phyloP scores from a whole-genome alignment of 2,329 filamentous ascomycete genomes.

The Colletotrichum viniferum region DNA sequence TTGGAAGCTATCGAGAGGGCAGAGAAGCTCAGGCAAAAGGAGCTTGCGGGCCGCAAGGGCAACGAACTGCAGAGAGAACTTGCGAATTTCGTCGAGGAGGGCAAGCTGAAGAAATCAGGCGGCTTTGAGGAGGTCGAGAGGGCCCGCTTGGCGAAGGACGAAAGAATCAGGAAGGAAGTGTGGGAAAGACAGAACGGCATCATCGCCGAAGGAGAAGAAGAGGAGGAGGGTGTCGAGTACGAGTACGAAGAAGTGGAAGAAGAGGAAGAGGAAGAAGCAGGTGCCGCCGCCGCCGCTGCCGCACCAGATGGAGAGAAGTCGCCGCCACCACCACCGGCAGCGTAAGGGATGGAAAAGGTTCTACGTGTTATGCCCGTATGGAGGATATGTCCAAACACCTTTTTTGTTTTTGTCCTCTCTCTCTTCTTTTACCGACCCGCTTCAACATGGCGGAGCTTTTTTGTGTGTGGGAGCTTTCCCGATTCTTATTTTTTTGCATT shows the following conservation, averaged over 20 bases:
- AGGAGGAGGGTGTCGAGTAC: conserved; percentile 27
- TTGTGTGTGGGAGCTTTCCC: neutral
- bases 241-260: conserved; percentile 19
- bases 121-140: conserved; percentile 94
- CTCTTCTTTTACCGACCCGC: neutral
- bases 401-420: neutral
- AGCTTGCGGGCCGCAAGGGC: conserved; percentile 77
- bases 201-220: conserved; percentile 38
- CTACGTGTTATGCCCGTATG: neutral
- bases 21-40: conserved; percentile 87
- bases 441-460: neutral
- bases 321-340: neutral
- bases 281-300: neutral
- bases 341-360: neutral
- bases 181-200: conserved; percentile 71
- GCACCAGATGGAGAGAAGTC: conserved; percentile 3
- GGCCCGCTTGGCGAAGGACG: conserved; percentile 82
- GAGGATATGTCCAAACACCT: conserved; percentile 4
- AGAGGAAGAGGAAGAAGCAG: conserved; percentile 12
- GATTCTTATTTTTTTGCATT: neutral
- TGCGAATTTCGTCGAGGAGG: conserved; percentile 82
- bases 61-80: conserved; percentile 86
- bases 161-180: conserved; percentile 80
- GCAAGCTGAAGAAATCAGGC: conserved; percentile 93
- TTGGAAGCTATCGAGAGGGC: conserved; percentile 97